Percentiles rank a stretch among this genome's conserved stretches.
Conservation (phyloP, 768 basidiomycete genomes). For the Boletus tomentosulus region DNA sequence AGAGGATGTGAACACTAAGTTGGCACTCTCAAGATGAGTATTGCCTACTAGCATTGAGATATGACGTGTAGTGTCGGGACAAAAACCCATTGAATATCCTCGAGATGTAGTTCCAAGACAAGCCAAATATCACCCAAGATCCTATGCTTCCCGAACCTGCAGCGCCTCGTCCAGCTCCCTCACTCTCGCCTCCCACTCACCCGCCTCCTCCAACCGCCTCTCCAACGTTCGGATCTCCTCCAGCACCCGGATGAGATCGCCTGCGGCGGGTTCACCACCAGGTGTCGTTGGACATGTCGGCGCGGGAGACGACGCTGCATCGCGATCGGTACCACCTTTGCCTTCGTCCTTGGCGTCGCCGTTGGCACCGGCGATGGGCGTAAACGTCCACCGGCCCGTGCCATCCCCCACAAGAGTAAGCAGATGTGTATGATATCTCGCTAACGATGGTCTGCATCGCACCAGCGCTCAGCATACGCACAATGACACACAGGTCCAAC, state of each 20-base stretch:
- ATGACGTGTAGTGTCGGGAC: too few species aligned
- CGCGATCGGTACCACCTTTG: neutral
- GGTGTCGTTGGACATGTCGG: neutral
- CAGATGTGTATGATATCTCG: constrained; percentile 86
- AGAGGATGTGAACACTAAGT: too few species aligned
- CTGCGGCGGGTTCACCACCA: constrained; percentile 1
- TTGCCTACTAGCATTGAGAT: too few species aligned
- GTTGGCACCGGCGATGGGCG: constrained; percentile 38
- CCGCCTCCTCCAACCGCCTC: constrained; percentile 20
- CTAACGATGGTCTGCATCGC: constrained; percentile 65
- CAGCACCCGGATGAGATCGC: constrained; percentile 22
- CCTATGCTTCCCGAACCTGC: constrained; percentile 11
- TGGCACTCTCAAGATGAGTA: too few species aligned
- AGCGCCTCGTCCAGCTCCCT: constrained; percentile 23
- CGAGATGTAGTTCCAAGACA: neutral
- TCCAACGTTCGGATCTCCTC: constrained; percentile 28
- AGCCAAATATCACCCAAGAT: too few species aligned
- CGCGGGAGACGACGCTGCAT: neutral
- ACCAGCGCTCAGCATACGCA: neutral
- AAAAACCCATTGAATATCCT: neutral
- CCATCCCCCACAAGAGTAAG: constrained; percentile 75
- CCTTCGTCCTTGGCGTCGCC: neutral
- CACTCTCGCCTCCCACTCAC: constrained; percentile 26
- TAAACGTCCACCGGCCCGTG: constrained; percentile 66
- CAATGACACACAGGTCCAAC: constrained; percentile 12